Percentiles rank a stretch among this genome's conserved stretches.
Conservation (phyloP, 2,329 filamentous ascomycete genomes). For the Colletotrichum trifolii region DNA sequence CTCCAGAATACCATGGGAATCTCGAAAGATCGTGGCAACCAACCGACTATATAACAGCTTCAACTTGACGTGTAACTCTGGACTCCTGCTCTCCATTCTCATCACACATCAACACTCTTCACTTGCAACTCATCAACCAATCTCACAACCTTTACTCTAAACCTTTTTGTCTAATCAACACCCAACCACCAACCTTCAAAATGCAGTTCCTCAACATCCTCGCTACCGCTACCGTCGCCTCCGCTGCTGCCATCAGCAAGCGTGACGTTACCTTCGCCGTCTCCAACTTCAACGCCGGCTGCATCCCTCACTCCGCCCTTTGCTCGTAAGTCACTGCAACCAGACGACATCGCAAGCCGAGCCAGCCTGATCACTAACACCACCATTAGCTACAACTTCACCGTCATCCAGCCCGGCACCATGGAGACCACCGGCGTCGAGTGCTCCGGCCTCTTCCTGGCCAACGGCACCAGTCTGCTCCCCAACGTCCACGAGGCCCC, state of each 20-base stretch:
- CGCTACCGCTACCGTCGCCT: slow-evolving; percentile 39
- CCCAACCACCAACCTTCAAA: slow-evolving; percentile 33
- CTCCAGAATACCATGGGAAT: neutral
- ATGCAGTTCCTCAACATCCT: slow-evolving; percentile 42
- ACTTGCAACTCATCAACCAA: too few species aligned
- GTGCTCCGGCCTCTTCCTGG: slow-evolving; percentile 39
- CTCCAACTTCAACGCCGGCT: slow-evolving; percentile 43
- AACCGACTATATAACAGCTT: slow-evolving; percentile 11
- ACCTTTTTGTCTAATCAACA: neutral
- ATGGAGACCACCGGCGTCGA: slow-evolving; percentile 42
- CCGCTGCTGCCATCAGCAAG: slow-evolving; percentile 39
- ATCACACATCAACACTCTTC: slow-evolving; percentile 1
- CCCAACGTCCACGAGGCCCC: slow-evolving; percentile 44
- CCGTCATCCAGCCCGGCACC: slow-evolving; percentile 37
- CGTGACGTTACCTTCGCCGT: slow-evolving; percentile 42
- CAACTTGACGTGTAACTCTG: neutral
- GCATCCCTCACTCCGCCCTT: slow-evolving; percentile 43
- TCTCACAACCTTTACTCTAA: slow-evolving; percentile 7
- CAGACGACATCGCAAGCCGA: neutral
- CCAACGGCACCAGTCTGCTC: slow-evolving; percentile 41
- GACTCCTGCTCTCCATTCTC: neutral
- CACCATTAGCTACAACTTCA: slow-evolving; percentile 12
- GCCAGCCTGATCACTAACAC: neutral
- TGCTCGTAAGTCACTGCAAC: slow-evolving; percentile 40
- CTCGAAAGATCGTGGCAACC: slow-evolving; percentile 3